phyloP scores from a whole-genome alignment of 306 rosid genomes.

The Quercus berberidifolia region DNA sequence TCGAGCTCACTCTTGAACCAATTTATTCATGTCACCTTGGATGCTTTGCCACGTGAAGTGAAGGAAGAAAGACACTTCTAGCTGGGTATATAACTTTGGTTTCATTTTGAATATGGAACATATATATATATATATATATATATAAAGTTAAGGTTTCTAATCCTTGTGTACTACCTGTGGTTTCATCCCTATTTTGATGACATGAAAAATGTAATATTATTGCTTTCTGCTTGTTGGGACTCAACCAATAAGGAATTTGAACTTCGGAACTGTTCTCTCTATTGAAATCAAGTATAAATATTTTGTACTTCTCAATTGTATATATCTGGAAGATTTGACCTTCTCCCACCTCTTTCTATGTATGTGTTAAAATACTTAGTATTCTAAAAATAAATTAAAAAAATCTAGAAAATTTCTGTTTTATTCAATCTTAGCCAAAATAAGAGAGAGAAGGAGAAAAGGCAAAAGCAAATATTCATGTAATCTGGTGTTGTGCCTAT shows the following conservation, averaged over 20 bases:
- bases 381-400: no score
- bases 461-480: no score
- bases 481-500: no score
- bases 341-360: accelerated
- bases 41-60: constrained; percentile 36
- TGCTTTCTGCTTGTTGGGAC: not conserved
- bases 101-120: not conserved
- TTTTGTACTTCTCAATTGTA: not conserved
- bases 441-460: no score
- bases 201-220: not conserved
- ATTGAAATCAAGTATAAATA: not conserved
- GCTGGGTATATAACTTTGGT: not conserved
- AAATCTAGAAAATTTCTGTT: no score
- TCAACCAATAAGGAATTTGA: not conserved
- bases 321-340: no score
- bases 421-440: no score
- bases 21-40: constrained; percentile 49
- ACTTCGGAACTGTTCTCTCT: not conserved
- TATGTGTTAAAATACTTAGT: no score
- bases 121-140: not conserved
- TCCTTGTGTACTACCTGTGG: not conserved
- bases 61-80: not conserved
- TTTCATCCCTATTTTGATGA: not conserved
- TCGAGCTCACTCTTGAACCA: constrained; percentile 73
- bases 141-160: not conserved